phyloP scores from a whole-genome alignment of 495 filamentous ascomycete species.

The Copromyces sp. region DNA sequence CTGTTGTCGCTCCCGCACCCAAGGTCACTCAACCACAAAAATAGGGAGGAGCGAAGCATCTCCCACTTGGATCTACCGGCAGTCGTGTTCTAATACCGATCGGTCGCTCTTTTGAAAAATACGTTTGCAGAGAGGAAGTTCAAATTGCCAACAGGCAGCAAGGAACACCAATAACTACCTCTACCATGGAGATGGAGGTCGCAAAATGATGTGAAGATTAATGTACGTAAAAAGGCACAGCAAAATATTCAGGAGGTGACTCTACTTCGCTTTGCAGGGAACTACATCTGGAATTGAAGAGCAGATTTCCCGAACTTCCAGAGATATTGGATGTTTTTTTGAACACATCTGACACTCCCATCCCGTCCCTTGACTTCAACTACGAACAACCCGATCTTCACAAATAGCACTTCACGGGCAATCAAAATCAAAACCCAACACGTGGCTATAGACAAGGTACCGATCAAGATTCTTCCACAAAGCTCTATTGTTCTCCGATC shows the following conservation, averaged over 20 bases:
- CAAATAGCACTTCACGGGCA: background rate
- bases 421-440: background rate
- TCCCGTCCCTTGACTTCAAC: background rate
- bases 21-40: background rate
- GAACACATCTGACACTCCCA: background rate
- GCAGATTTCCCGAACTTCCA: background rate
- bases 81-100: background rate
- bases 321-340: background rate
- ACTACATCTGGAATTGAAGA: background rate
- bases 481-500: background rate
- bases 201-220: background rate
- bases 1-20: background rate
- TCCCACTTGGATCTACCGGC: background rate
- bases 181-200: background rate
- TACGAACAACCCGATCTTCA: background rate
- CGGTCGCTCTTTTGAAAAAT: background rate
- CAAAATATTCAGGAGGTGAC: background rate
- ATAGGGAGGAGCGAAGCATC: background rate
- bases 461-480: background rate
- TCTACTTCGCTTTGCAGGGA: background rate
- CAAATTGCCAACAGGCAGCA: no score
- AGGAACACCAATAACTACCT: background rate
- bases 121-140: background rate
- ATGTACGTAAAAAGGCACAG: background rate
- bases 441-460: background rate